Conservation (phyloP, 768 basidiomycete genomes). For the Amanita pallidorosea region DNA sequence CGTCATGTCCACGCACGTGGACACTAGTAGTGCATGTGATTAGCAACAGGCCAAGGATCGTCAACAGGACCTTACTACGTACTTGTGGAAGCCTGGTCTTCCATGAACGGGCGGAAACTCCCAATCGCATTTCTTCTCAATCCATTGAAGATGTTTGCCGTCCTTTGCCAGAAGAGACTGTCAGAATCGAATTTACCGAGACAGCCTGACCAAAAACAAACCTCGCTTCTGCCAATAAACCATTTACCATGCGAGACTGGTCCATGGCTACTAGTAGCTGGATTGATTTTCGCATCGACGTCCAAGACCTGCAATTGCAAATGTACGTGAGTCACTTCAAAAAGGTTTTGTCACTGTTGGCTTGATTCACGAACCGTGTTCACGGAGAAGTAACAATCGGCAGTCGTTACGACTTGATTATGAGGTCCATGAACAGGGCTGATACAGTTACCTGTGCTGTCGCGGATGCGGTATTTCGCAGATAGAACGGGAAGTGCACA, state of each 20-base stretch:
- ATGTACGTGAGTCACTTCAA: too few relatives aligned
- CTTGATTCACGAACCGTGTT: too few relatives aligned
- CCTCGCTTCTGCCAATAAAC: background rate
- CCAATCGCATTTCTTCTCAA: background rate
- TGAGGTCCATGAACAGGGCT: background rate
- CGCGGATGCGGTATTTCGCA: background rate
- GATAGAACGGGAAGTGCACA: background rate
- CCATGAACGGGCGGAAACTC: background rate
- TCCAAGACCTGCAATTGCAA: too few relatives aligned
- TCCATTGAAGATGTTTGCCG: background rate
- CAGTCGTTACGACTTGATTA: background rate
- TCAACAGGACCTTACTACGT: too few relatives aligned
- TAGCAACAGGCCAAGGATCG: too few relatives aligned
- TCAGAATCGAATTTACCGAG: background rate
- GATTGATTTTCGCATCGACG: too few relatives aligned
- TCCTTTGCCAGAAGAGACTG: background rate
- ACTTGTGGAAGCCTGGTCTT: too few relatives aligned
- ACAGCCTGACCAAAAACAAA: background rate
- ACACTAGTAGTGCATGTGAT: too few relatives aligned
- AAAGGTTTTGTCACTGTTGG: background rate
- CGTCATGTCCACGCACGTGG: too few relatives aligned
- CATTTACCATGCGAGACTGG: background rate
- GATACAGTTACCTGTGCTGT: background rate
- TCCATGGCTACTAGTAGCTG: background rate
- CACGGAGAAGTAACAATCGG: too few relatives aligned